Percentiles rank a stretch among this genome's conserved stretches.
These are phyloP conservation scores for Boletus vinaceobasis DNA, from an alignment of 768 basidiomycete genomes.

Conservation along the genomic window DNA sequence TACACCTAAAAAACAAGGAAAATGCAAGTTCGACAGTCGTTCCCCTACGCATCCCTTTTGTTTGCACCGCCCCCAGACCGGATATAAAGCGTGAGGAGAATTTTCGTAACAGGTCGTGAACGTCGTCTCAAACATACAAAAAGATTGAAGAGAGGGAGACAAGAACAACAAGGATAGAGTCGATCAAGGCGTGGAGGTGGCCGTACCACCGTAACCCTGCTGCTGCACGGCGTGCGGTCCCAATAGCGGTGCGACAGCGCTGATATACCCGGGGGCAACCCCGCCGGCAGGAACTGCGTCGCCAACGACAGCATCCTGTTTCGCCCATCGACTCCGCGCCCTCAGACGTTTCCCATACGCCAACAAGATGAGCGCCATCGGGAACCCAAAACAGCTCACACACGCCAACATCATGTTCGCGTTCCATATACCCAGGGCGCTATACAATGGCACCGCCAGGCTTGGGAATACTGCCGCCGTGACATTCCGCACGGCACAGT, in stretches of 20 bases:
- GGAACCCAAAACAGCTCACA: conserved; percentile 25
- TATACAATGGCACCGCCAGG: conserved; percentile 24
- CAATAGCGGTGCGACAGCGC: conserved; percentile 15
- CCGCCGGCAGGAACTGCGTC: not conserved
- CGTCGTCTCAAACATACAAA: not conserved
- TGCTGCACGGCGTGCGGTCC: conserved; percentile 2
- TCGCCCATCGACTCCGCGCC: conserved; percentile 25
- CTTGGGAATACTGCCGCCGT: conserved; percentile 23
- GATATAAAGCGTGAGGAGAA: too few relatives aligned
- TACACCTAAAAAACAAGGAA: too few relatives aligned
- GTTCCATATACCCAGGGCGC: conserved; percentile 13
- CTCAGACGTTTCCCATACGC: conserved; percentile 21
- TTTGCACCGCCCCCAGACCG: too few relatives aligned
- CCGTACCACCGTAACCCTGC: conserved; percentile 18
- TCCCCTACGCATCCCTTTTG: too few relatives aligned
- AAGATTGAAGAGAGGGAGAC: not conserved
- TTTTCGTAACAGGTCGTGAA: not conserved
- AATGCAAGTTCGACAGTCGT: too few relatives aligned
- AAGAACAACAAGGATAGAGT: not conserved
- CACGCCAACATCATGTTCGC: conserved; percentile 20
- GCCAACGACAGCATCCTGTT: conserved; percentile 11
- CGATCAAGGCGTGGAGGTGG: not conserved
- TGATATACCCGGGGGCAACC: not conserved
- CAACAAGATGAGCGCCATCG: conserved; percentile 17
- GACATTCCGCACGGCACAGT: conserved; percentile 23